Conservation (phyloP, 176 grass and related monocot genomes). For the bread wheat (Triticum aestivum) region IWGSC_CS_RefSeq_v2.1 NC_057796.1:53321985-53322484, state of each 20-base stretch:
- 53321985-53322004: background rate
- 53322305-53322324: background rate
- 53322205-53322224: background rate
- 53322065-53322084: background rate
- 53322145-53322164: background rate
- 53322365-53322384: background rate
- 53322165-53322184: constrained; percentile 3
- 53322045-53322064: background rate
- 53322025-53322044: background rate
- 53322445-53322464: background rate
- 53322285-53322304: background rate
- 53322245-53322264: background rate
- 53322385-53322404: background rate
- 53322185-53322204: background rate
- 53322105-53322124: background rate
- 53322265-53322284: background rate
- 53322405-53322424: background rate
- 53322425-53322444: background rate
- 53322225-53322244: background rate
- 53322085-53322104: background rate
- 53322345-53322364: background rate
- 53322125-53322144: background rate
- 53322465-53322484: background rate
- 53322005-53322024: background rate
- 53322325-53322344: background rate